Conservation (phyloP, 371 early-diverging fungal species). For the Mucor ambiguus region DNA sequence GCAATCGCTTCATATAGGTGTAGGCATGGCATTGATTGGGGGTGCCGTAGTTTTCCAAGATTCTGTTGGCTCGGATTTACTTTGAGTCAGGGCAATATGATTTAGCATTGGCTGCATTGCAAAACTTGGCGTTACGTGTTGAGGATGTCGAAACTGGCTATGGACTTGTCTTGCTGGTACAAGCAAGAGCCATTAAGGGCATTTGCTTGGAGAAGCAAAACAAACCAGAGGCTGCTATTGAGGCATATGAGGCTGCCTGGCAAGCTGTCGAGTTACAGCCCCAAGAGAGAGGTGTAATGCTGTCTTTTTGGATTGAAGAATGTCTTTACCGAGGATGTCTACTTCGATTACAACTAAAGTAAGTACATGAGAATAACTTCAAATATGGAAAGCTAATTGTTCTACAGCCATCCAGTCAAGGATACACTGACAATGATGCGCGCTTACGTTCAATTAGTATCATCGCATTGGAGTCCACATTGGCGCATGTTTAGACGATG, state of each 20-base stretch:
- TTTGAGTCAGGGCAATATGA: slow-evolving; percentile 37
- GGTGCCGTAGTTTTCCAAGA: slow-evolving; percentile 27
- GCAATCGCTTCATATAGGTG: neutral
- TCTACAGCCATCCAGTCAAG: slow-evolving; percentile 10
- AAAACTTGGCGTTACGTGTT: slow-evolving; percentile 30
- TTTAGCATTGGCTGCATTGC: slow-evolving; percentile 34
- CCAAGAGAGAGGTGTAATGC: slow-evolving; percentile 51
- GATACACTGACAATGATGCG: slow-evolving; percentile 30
- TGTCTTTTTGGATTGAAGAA: slow-evolving; percentile 69
- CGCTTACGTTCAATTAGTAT: slow-evolving; percentile 29
- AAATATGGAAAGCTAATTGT: neutral
- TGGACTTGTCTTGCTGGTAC: slow-evolving; percentile 54
- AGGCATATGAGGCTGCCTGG: slow-evolving; percentile 58
- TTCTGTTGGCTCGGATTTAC: slow-evolving; percentile 43
- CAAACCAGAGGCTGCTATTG: slow-evolving; percentile 48
- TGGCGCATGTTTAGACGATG: slow-evolving; percentile 51
- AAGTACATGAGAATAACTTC: slow-evolving; percentile 11
- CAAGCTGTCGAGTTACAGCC: slow-evolving; percentile 43
- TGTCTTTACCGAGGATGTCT: slow-evolving; percentile 65
- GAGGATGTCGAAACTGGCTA: slow-evolving; percentile 51
- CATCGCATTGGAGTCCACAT: slow-evolving; percentile 47
- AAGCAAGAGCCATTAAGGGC: slow-evolving; percentile 59
- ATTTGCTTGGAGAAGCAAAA: slow-evolving; percentile 54
- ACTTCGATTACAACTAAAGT: slow-evolving; percentile 54
- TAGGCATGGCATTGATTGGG: neutral